A percentile compares a stretch with the other conserved stretches of the same genome.
phyloP scores from a whole-genome alignment of 345 rosid genomes.

The Lepidium didymum region DNA sequence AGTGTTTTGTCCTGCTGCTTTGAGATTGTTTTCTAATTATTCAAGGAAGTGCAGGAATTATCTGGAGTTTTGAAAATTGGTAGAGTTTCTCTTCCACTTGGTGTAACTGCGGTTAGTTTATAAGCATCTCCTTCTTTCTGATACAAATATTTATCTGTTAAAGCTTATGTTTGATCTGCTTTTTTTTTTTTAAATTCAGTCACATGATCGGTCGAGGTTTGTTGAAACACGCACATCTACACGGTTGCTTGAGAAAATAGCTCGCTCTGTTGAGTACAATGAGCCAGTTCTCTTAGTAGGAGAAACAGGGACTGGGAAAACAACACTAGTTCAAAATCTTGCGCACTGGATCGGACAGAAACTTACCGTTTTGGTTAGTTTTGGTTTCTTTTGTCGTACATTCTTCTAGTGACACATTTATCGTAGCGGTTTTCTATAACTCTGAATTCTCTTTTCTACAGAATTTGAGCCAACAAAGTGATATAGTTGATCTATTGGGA shows the following conservation, averaged over 20 bases:
- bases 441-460: slow-evolving; percentile 18
- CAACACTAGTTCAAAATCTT: slow-evolving; percentile 88
- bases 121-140: slow-evolving; percentile 13
- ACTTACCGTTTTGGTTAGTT: slow-evolving; percentile 82
- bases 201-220: slow-evolving; percentile 44
- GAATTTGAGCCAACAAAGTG: slow-evolving; percentile 99
- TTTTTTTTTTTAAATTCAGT: slow-evolving; percentile 34
- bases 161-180: slow-evolving; percentile 17
- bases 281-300: slow-evolving; percentile 98
- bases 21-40: slow-evolving; percentile 10
- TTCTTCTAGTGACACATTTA: neutral
- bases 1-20: slow-evolving; percentile 21
- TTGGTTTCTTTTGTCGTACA: slow-evolving; percentile 46
- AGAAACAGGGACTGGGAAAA: slow-evolving; percentile 99
- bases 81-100: slow-evolving; percentile 53
- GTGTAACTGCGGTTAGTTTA: slow-evolving; percentile 40
- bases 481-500: slow-evolving; percentile 86
- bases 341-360: slow-evolving; percentile 76
- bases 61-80: slow-evolving; percentile 56
- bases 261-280: slow-evolving; percentile 71
- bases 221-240: slow-evolving; percentile 74
- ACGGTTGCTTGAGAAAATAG: slow-evolving; percentile 70
- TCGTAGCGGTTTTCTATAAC: neutral
- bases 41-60: slow-evolving; percentile 42
- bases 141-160: slow-evolving; percentile 2